A percentile compares a stretch with the other conserved stretches of the same genome.
These are phyloP conservation scores for Lithospermum erythrorhizon DNA, from an alignment of 257 asterid species.

Conservation along the genomic window DNA sequence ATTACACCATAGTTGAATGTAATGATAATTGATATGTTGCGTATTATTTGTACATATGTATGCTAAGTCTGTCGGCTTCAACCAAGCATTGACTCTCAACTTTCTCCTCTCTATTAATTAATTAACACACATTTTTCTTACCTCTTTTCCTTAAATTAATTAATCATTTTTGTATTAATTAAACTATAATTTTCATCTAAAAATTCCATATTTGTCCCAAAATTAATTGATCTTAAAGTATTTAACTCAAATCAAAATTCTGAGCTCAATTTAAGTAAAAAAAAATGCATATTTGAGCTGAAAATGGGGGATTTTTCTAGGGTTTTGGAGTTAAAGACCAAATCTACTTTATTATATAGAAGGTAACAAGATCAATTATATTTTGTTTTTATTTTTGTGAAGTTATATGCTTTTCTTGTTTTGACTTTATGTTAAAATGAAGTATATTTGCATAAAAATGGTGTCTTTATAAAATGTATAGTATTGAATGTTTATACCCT, in stretches of 20 bases:
- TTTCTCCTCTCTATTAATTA: constrained; percentile 16
- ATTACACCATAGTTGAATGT: no score
- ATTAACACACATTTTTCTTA: constrained; percentile 1
- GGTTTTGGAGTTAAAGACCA: constrained; percentile 19
- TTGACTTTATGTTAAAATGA: no score
- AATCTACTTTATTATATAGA: constrained; percentile 10
- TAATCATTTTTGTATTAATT: neutral
- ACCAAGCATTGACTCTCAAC: constrained; percentile 64
- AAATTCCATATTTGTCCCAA: neutral
- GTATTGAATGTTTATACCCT: no score
- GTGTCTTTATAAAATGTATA: no score
- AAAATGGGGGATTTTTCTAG: constrained; percentile 17
- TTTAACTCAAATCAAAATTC: no score
- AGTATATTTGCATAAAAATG: no score
- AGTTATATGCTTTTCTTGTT: no score
- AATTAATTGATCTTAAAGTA: constrained; percentile 14
- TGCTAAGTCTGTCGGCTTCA: constrained; percentile 60
- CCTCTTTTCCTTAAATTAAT: neutral
- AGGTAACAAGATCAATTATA: constrained; percentile 11
- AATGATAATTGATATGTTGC: no score
- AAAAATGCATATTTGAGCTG: no score
- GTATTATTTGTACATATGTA: no score
- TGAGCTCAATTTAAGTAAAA: no score
- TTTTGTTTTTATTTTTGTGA: constrained; percentile 16
- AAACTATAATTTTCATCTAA: neutral